Conservation (phyloP, 1,284 basidiomycete species). For the Ceratobasidium sp. region DNA sequence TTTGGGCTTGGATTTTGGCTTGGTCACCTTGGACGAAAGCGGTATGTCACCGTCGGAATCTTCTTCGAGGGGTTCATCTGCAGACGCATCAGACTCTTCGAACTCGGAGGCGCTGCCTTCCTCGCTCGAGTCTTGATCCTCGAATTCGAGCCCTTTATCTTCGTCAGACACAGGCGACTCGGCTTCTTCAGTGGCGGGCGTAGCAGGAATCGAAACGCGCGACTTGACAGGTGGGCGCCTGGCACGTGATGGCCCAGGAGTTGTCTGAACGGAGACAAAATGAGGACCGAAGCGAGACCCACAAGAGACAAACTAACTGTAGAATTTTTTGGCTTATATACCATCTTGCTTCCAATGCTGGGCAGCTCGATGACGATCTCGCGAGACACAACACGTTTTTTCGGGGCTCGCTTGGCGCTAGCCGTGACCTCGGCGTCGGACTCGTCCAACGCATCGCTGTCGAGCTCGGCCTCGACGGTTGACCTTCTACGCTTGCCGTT, state of each 20-base stretch:
- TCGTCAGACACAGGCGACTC: constrained; percentile 3
- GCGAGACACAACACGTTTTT: constrained; percentile 11
- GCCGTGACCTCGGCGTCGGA: constrained; percentile 6
- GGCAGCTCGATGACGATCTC: constrained; percentile 5
- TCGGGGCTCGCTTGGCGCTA: constrained; percentile 8
- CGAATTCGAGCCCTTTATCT: constrained; percentile 46
- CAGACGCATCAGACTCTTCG: constrained; percentile 53
- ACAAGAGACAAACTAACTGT: background rate
- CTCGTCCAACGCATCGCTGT: constrained; percentile 35
- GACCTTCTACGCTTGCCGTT: constrained; percentile 6
- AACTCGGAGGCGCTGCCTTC: constrained; percentile 45
- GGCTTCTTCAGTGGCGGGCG: background rate
- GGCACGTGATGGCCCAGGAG: constrained; percentile 11
- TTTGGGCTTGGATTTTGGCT: background rate
- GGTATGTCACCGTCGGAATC: constrained; percentile 65
- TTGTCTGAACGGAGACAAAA: background rate
- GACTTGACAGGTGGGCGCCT: constrained; percentile 21
- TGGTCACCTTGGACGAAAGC: constrained; percentile 5
- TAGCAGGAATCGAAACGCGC: constrained; percentile 7
- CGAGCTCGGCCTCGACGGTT: constrained; percentile 3
- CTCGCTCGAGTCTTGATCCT: constrained; percentile 40
- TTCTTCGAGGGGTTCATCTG: constrained; percentile 63
- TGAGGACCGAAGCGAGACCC: too few species aligned
- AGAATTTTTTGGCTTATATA: background rate
- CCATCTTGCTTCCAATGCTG: background rate